Evolutionary conservation across 2,329 filamentous ascomycete genomes (phyloP).

Genomic region (Capronia coronata): DNA sequence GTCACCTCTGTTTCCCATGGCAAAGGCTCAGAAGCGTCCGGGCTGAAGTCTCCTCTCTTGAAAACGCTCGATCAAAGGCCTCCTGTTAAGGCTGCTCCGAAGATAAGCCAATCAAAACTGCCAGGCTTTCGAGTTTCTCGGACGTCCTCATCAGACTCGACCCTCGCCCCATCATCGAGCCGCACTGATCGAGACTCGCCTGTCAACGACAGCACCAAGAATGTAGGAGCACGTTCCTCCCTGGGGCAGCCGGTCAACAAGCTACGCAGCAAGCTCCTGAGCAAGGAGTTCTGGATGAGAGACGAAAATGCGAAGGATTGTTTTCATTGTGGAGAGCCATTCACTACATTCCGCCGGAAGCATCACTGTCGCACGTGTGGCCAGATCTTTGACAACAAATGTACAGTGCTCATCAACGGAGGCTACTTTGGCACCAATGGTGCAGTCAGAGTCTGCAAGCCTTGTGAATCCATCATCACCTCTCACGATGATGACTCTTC

Average conservation of each 20-base stretch:
- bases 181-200: constrained; percentile 5
- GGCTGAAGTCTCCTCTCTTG: constrained; percentile 22
- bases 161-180: constrained; percentile 4
- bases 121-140: constrained; percentile 41
- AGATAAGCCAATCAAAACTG: constrained; percentile 42
- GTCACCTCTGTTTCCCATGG: neutral
- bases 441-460: constrained; percentile 82
- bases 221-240: constrained; percentile 16
- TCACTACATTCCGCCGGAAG: constrained; percentile 89
- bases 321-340: constrained; percentile 82
- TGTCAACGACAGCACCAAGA: constrained; percentile 34
- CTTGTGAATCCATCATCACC: constrained; percentile 84
- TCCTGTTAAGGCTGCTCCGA: constrained; percentile 34
- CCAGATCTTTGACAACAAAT: constrained; percentile 98
- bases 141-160: constrained; percentile 37
- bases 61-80: constrained; percentile 14
- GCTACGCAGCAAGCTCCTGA: constrained; percentile 79
- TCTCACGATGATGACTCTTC: constrained; percentile 86
- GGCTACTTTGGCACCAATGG: constrained; percentile 80
- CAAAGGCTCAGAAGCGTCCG: constrained; percentile 8
- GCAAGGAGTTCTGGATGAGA: constrained; percentile 98
- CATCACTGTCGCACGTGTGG: constrained; percentile 93
- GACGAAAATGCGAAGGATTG: constrained; percentile 98
- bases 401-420: constrained; percentile 84
- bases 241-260: constrained; percentile 46